phyloP scores from a whole-genome alignment of 441 rosid genomes.

The Melastoma candidum region DNA sequence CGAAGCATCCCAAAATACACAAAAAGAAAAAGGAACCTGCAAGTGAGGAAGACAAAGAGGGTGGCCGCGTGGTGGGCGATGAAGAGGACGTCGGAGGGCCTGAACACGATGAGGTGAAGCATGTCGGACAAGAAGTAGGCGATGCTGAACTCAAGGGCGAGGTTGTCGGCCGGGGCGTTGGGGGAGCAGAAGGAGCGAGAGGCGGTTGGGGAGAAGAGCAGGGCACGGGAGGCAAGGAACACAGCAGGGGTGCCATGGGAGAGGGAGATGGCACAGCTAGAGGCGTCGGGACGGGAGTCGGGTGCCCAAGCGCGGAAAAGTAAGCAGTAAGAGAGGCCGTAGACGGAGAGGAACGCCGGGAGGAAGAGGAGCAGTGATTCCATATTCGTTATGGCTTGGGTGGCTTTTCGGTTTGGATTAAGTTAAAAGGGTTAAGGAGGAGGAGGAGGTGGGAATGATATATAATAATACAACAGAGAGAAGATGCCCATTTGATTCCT shows the following conservation, averaged over 20 bases:
- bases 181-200: constrained; percentile 37
- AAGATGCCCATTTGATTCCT: too few relatives aligned
- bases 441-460: too few relatives aligned
- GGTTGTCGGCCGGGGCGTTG: constrained; percentile 41
- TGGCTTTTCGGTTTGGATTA: too few relatives aligned
- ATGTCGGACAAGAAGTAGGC: constrained; percentile 80
- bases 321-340: constrained; percentile 40
- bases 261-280: constrained; percentile 74
- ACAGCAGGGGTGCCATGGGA: constrained; percentile 80
- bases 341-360: constrained; percentile 42
- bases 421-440: too few relatives aligned
- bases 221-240: constrained; percentile 35
- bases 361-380: constrained; percentile 38
- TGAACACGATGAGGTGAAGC: constrained; percentile 54
- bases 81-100: constrained; percentile 64
- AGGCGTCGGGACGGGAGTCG: constrained; percentile 60
- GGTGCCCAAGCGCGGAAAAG: constrained; percentile 60
- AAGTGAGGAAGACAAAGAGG: constrained; percentile 76
- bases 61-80: constrained; percentile 80
- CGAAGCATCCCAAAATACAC: too few relatives aligned
- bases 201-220: constrained; percentile 35
- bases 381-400: too few relatives aligned
- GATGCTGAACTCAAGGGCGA: constrained; percentile 70
- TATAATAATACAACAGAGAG: too few relatives aligned
- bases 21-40: constrained; percentile 13